These are phyloP conservation scores for Paxillus involutus DNA, from an alignment of 768 basidiomycete genomes.

Conservation along the genomic window DNA sequence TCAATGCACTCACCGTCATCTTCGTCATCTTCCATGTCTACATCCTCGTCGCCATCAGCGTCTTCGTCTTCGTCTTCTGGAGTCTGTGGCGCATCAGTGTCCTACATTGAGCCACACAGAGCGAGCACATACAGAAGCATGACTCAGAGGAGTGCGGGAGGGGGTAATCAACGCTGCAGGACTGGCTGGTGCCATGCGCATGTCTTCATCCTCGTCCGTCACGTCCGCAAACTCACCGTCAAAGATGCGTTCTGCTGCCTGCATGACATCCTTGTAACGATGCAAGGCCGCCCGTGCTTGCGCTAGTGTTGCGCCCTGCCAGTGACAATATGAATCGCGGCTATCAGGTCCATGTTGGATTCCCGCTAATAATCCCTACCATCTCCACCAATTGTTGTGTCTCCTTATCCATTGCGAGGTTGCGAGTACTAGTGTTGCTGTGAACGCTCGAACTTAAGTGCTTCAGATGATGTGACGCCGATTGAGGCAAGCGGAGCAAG, in stretches of 20 bases:
- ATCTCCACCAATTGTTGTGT: constrained; percentile 65
- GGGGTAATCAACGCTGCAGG: constrained; percentile 26
- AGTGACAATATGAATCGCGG: not conserved
- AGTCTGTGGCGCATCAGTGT: constrained; percentile 41
- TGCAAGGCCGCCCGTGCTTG: constrained; percentile 84
- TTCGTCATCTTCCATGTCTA: constrained; percentile 46
- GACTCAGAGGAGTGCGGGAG: constrained; percentile 21
- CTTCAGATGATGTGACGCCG: no score
- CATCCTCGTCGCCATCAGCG: constrained; percentile 46
- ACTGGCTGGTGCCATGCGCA: constrained; percentile 40
- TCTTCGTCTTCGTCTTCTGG: constrained; percentile 56
- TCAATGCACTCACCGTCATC: constrained; percentile 43
- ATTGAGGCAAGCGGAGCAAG: no score
- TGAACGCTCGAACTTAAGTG: not conserved
- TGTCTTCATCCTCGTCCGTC: constrained; percentile 50
- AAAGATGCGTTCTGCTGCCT: constrained; percentile 84
- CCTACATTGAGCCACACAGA: not conserved
- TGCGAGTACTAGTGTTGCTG: not conserved
- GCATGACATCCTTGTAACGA: constrained; percentile 86
- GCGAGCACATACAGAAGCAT: constrained; percentile 18
- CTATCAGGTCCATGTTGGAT: not conserved
- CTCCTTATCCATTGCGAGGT: constrained; percentile 47
- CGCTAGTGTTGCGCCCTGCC: constrained; percentile 75
- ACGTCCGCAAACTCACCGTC: constrained; percentile 82
- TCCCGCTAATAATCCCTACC: constrained; percentile 31